Base-by-base conservation (phyloP, 116 monocot species). In the Iris pallida region DNA sequence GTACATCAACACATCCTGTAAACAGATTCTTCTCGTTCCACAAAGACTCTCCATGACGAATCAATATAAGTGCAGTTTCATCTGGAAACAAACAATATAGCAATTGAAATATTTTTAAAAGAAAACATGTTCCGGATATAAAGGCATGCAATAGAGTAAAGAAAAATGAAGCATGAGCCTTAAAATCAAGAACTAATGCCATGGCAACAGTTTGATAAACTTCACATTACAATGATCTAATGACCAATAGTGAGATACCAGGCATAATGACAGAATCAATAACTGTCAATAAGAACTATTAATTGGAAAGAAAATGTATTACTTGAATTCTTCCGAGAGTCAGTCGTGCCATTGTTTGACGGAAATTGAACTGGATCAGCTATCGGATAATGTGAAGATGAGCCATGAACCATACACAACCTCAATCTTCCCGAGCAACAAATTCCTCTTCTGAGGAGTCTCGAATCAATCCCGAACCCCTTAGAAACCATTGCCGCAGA, bases 1-100 rank as follows among this genome's bases (percentile, higher is more conserved):
- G 98, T 49, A 93, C 98, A 80, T 98, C 98, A 68, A 98, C 98
- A 79, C 93, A 98, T 19, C 98, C 98, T 57, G 98, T 98, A 64
- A 98, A 98, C 19, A 98, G 76, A 83, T 98, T 98, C 71, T 87
- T 98, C 82, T 92, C 98, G 52, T 98, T 98, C 98, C 98, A 98
- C 71, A 93, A 53, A 16, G 98, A 98, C 59, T 98, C 90, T 20
- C 98, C 98, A 75, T 98, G 90, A n/a, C 98, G 80, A 68, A 98
- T 86, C 80, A 98, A 70, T 78, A 98, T 86, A 42, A 98, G 88
- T n/a, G 98, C 88, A 72, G 81, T 80, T 82, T 98, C 98, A 98
- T 78, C 98, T 93, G 70, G 72, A 75, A 69, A 60, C 16, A 52
- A 19, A 66, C 52, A 30, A 14, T 19, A 41, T 40, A 52, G 6